These are phyloP conservation scores for Plasmodium sp. DNA, from an alignment of 169 alveolate species.

Conservation along the genomic window DNA sequence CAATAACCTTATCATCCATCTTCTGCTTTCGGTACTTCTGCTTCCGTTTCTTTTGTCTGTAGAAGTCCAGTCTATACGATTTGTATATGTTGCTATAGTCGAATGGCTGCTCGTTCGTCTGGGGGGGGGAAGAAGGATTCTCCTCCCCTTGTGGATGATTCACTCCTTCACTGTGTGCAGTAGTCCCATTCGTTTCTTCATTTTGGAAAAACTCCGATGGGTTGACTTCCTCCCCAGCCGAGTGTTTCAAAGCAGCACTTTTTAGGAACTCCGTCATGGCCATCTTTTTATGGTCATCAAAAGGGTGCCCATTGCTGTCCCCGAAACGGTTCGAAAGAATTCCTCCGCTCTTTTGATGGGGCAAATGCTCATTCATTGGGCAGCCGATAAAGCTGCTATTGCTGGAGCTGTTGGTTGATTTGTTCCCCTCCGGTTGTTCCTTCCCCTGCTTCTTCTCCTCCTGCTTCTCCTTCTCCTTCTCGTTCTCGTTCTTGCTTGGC, in stretches of 20 bases:
- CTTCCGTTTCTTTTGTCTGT: conserved; percentile 20
- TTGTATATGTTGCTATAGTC: conserved; percentile 42
- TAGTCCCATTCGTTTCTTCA: background rate
- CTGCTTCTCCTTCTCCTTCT: too few species aligned
- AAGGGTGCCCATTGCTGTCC: background rate
- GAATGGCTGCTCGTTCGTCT: background rate
- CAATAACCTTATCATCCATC: conserved; percentile 83
- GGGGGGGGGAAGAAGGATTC: background rate
- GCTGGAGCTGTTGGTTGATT: background rate
- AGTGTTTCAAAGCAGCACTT: background rate
- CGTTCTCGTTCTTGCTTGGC: background rate
- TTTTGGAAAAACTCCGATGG: background rate
- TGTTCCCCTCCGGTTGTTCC: background rate
- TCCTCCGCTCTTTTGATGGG: background rate
- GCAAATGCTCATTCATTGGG: conserved; percentile 4
- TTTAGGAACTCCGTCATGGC: background rate
- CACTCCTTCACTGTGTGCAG: background rate
- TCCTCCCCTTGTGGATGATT: background rate
- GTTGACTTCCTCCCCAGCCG: background rate
- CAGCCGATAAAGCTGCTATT: background rate
- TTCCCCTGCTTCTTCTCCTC: background rate
- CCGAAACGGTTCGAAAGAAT: background rate
- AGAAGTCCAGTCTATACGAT: conserved; percentile 41
- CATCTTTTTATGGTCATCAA: background rate
- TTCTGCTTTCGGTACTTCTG: conserved; percentile 74